A percentile compares a stretch with the other conserved stretches of the same genome.
Evolutionary conservation across 2,329 filamentous ascomycete species (phyloP).

Genomic region (Ophiostoma triangulosporum): DNA sequence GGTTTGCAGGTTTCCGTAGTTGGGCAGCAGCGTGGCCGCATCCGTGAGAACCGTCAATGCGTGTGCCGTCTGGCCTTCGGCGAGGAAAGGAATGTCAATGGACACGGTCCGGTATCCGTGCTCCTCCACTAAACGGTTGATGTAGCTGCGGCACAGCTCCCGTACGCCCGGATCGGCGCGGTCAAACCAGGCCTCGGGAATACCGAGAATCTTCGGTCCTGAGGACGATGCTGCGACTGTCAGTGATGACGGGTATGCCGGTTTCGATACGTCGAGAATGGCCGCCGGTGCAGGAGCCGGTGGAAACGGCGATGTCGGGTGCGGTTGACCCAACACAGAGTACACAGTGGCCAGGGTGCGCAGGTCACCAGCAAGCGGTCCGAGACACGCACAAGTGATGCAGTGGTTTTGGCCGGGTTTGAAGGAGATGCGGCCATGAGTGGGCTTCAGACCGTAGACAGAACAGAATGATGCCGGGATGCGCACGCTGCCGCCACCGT

Average conservation of each 20-base stretch:
- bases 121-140: conserved; percentile 39
- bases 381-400: conserved; percentile 49
- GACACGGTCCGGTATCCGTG: conserved; percentile 40
- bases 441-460: conserved; percentile 60
- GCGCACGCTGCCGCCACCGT: conserved; percentile 62
- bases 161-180: conserved; percentile 29
- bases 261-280: conserved; percentile 13
- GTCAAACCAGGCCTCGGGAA: conserved; percentile 51
- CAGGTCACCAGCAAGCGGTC: conserved; percentile 55
- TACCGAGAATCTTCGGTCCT: conserved; percentile 35
- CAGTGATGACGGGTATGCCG: conserved; percentile 1
- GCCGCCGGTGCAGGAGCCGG: conserved; percentile 18
- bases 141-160: conserved; percentile 25
- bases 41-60: conserved; percentile 62
- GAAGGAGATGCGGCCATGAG: conserved; percentile 51
- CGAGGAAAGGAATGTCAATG: conserved; percentile 42
- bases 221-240: background rate
- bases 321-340: conserved; percentile 49
- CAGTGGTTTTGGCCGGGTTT: conserved; percentile 45
- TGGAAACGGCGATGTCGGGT: conserved; percentile 44
- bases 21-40: conserved; percentile 29
- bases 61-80: conserved; percentile 58
- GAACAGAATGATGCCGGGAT: conserved; percentile 62
- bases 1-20: conserved; percentile 35
- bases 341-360: conserved; percentile 53